phyloP scores from a whole-genome alignment of 768 basidiomycete genomes.

The Suillus subaureus region DNA sequence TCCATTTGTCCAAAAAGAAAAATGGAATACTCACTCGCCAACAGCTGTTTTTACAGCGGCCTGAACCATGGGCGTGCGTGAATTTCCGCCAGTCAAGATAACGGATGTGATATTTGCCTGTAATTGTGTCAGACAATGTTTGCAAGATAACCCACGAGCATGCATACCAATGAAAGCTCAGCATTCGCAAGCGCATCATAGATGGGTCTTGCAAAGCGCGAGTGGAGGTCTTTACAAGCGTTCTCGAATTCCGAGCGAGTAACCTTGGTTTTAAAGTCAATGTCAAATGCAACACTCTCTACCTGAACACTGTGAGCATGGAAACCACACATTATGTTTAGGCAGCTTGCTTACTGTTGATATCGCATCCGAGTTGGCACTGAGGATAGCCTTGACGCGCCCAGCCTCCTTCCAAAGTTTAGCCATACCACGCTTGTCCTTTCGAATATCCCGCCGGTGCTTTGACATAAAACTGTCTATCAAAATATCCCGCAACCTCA shows the following conservation, averaged over 20 bases:
- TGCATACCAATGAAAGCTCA: conserved; percentile 60
- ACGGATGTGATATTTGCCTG: conserved; percentile 83
- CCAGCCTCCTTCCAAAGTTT: conserved; percentile 94
- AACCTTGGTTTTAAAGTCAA: conserved; percentile 84
- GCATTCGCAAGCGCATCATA: conserved; percentile 69
- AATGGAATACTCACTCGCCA: conserved; percentile 60
- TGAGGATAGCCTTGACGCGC: conserved; percentile 88
- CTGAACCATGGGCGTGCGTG: conserved; percentile 92
- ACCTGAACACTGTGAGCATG: conserved; percentile 47
- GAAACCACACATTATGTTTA: conserved; percentile 10
- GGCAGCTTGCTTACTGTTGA: conserved; percentile 55
- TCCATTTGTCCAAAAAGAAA: background rate
- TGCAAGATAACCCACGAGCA: background rate
- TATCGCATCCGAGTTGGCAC: conserved; percentile 84
- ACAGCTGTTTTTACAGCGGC: conserved; percentile 74
- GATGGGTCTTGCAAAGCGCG: conserved; percentile 70
- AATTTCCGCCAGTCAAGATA: conserved; percentile 89
- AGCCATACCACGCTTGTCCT: conserved; percentile 84
- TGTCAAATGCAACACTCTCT: conserved; percentile 87
- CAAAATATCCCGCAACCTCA: conserved; percentile 79
- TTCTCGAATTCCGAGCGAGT: conserved; percentile 79
- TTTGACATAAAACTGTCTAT: conserved; percentile 73
- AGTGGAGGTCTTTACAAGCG: conserved; percentile 65
- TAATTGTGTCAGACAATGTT: background rate
- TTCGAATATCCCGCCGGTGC: conserved; percentile 65